phyloP scores from a whole-genome alignment of 2,329 filamentous ascomycete genomes.

The Penicillium griseofulvum region DNA sequence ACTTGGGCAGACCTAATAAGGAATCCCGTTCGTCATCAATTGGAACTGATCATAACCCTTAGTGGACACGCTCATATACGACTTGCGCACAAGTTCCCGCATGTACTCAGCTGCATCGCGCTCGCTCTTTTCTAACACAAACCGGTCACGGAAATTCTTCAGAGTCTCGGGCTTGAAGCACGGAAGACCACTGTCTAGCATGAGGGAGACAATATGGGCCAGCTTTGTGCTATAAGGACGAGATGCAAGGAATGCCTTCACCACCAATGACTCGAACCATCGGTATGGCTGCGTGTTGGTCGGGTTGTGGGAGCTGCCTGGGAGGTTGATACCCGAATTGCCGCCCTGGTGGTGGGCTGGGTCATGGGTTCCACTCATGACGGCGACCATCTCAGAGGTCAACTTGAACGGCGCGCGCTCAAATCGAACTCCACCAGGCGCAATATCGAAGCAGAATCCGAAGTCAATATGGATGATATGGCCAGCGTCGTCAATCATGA shows the following conservation, averaged over 20 bases:
- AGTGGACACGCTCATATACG: slow-evolving; percentile 85
- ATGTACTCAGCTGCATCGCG: slow-evolving; percentile 94
- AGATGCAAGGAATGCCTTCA: slow-evolving; percentile 90
- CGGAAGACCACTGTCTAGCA: slow-evolving; percentile 93
- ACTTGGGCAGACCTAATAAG: no score
- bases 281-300: slow-evolving; percentile 83
- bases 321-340: slow-evolving; percentile 27
- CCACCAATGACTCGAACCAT: slow-evolving; percentile 93
- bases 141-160: slow-evolving; percentile 85
- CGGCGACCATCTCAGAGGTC: slow-evolving; percentile 95
- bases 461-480: slow-evolving; percentile 99
- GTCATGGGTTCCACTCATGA: slow-evolving; percentile 77
- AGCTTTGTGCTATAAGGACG: slow-evolving; percentile 86
- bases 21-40: slow-evolving; percentile 93
- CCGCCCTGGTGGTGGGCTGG: slow-evolving; percentile 27
- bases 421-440: slow-evolving; percentile 93
- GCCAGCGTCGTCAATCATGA: slow-evolving; percentile 97
- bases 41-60: slow-evolving; percentile 98
- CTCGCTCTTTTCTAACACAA: slow-evolving; percentile 88
- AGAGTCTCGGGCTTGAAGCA: slow-evolving; percentile 98
- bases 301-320: slow-evolving; percentile 38
- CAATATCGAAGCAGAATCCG: slow-evolving; percentile 99
- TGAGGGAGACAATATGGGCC: slow-evolving; percentile 82
- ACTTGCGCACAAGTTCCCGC: slow-evolving; percentile 83
- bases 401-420: slow-evolving; percentile 98